phyloP scores from a whole-genome alignment of 2,329 filamentous ascomycete species.

The Lasiodiplodia citricola region DNA sequence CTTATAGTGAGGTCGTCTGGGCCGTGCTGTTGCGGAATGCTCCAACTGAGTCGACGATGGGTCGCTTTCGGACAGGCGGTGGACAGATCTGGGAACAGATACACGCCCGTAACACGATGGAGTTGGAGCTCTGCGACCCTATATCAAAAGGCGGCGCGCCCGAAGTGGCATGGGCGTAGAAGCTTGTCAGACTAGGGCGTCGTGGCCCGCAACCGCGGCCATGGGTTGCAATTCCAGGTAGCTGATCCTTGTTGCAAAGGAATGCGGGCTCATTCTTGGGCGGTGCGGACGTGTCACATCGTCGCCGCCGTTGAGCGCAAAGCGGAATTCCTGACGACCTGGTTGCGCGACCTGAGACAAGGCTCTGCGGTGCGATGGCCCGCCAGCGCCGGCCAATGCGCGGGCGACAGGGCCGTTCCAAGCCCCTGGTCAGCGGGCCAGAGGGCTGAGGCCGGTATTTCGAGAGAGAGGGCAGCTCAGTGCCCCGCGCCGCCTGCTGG shows the following conservation, averaged over 20 bases:
- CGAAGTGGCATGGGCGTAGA: constrained; percentile 38
- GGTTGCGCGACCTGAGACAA: constrained; percentile 22
- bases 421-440: constrained; percentile 21
- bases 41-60: constrained; percentile 18
- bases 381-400: constrained; percentile 10
- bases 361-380: constrained; percentile 22
- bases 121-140: constrained; percentile 23
- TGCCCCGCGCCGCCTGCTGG: constrained; percentile 31
- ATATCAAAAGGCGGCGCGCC: constrained; percentile 19
- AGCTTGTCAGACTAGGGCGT: constrained; percentile 46
- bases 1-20: constrained; percentile 6
- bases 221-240: constrained; percentile 48
- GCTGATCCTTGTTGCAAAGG: constrained; percentile 45
- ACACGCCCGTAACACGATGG: constrained; percentile 31
- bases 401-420: constrained; percentile 14
- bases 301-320: constrained; percentile 16
- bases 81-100: constrained; percentile 43
- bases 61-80: constrained; percentile 39
- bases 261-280: constrained; percentile 26
- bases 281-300: constrained; percentile 25
- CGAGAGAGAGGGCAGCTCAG: constrained; percentile 31
- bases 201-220: constrained; percentile 50
- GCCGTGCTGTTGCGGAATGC: constrained; percentile 25
- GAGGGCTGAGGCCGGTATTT: constrained; percentile 4
- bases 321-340: constrained; percentile 21